Conservation (phyloP, 495 filamentous ascomycete species). For the Neurospora sp. region DNA sequence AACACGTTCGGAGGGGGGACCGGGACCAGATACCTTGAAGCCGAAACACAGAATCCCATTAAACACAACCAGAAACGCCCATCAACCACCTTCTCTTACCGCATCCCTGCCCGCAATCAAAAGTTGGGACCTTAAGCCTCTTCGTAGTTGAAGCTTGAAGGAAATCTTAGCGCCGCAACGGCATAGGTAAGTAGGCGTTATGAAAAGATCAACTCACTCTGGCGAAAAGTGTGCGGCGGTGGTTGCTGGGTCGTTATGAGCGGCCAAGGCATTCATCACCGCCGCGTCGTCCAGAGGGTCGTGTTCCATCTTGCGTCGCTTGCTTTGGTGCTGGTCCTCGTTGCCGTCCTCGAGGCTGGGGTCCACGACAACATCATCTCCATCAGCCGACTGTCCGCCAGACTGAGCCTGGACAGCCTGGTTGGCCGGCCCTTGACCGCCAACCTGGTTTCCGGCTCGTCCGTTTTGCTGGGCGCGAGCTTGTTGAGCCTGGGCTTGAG, state of each 20-base stretch:
- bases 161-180: constrained; percentile 1
- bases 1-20: not conserved
- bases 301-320: not conserved
- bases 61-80: not conserved
- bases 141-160: constrained; percentile 18
- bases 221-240: constrained; percentile 21
- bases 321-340: constrained; percentile 12
- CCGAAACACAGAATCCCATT: not conserved
- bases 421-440: not conserved
- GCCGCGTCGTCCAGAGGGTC: constrained; percentile 28
- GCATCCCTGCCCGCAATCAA: not conserved
- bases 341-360: constrained; percentile 20
- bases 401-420: constrained; percentile 5
- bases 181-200: not conserved
- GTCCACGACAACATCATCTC: constrained; percentile 20
- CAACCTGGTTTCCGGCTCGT: not conserved
- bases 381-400: constrained; percentile 3
- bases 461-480: not conserved
- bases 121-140: constrained; percentile 16
- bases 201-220: constrained; percentile 22
- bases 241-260: constrained; percentile 24
- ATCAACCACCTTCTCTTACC: not conserved
- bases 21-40: not conserved
- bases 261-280: constrained; percentile 26
- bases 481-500: not conserved